Conservation (phyloP, 148 eudicot species). For the Oxyria digyna region DNA sequence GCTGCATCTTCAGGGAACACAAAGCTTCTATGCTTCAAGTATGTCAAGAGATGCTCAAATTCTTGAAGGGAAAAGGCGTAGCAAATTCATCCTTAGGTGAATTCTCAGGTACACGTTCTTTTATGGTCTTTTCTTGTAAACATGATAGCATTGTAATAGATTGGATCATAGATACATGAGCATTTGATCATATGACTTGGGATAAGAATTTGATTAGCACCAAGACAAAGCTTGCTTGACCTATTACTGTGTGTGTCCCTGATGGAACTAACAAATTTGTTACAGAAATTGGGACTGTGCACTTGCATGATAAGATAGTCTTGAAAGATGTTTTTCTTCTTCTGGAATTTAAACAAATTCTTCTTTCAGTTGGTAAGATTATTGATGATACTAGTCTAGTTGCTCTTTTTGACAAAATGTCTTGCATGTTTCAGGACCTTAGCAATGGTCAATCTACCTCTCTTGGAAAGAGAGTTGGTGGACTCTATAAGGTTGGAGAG, state of each 20-base stretch:
- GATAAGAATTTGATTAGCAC: background rate
- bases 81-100: too few species aligned
- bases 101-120: too few species aligned
- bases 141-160: background rate
- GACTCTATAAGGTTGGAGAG: background rate
- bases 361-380: too few species aligned
- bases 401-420: too few species aligned
- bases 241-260: too few species aligned
- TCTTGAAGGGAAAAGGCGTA: background rate
- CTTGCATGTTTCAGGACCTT: too few species aligned
- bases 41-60: background rate
- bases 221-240: background rate
- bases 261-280: background rate
- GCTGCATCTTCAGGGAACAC: background rate
- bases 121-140: too few species aligned
- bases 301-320: background rate
- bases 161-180: background rate
- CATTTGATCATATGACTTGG: background rate
- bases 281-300: background rate
- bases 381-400: too few species aligned
- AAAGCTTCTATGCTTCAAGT: background rate
- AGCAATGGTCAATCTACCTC: background rate
- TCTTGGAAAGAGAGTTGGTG: background rate
- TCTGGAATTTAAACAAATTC: background rate
- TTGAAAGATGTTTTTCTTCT: background rate